Base-by-base conservation (phyloP, 345 rosid genomes). In the Hibiscus tridactylites region DNA sequence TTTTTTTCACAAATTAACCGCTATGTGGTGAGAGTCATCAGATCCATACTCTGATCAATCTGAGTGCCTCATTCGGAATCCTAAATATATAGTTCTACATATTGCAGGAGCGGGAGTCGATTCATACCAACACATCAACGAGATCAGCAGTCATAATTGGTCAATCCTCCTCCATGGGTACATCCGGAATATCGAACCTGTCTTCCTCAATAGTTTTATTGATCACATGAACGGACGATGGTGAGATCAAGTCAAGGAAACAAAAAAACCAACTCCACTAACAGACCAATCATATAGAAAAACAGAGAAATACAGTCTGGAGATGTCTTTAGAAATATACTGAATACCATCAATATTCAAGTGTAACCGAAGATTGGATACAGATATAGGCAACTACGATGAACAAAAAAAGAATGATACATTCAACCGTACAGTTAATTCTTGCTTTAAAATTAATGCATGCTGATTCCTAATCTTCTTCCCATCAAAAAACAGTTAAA, bases 141-240 rank as follows among this genome's bases (percentile, higher is more conserved):
- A 5, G 10, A 16, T 44, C 13, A 29, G 46, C 46, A 61, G 7
- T n/a, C 13, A 21, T 12, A 70, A 39, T 57, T 39, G 44, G 44
- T 88, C 80, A 90, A 81, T 90, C 99, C 61, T 92, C 97, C 80
- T 95, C 99, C 99, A 92, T 92, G 6, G 97, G 99, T 42, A 95
- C 94, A 5, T 95, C 94, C n/a, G 99, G 98, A 76, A 95, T 87
- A 76, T 95, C 98, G 74, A 87, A 89, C 78, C 90, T 81, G 78
- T 95, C 98, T 85, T 95, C 99, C 81, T 87, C 83, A 11, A 88
- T 91, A 0, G 93, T 80, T 46, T 85, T 91, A 79, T 87, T 91
- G 71, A 87, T 82, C 68, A 86, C 87, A 24, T 84, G 81, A 62
- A 87, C 78, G 16, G 90, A 81, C 49, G 84, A 63, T 70, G 81